Percentiles rank a stretch among this genome's conserved stretches.
These are phyloP conservation scores for Talaromyces stipitatus DNA, from an alignment of 495 filamentous ascomycete species.

Conservation along the genomic window DNA sequence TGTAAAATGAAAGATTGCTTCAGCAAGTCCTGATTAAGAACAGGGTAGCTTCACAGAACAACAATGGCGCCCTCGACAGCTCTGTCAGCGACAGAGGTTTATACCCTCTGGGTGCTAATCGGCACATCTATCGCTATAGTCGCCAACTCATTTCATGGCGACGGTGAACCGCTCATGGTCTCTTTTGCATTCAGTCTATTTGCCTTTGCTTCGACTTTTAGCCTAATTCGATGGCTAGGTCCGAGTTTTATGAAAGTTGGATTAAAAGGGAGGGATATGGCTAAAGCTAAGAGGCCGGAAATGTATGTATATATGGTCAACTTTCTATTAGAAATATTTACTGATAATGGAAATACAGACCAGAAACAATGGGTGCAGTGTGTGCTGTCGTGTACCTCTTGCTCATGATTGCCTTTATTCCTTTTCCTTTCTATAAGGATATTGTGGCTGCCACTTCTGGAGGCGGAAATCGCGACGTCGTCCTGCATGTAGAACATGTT, in stretches of 20 bases:
- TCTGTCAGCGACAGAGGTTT: slow-evolving; percentile 61
- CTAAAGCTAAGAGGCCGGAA: slow-evolving; percentile 65
- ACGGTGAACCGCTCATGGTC: slow-evolving; percentile 84
- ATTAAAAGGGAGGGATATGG: slow-evolving; percentile 85
- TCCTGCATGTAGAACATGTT: slow-evolving; percentile 55
- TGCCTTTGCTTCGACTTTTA: slow-evolving; percentile 70
- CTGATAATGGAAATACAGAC: slow-evolving; percentile 34
- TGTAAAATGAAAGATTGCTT: neutral
- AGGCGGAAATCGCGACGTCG: slow-evolving; percentile 82
- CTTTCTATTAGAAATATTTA: neutral
- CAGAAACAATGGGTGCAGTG: slow-evolving; percentile 96
- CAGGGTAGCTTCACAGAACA: slow-evolving; percentile 2
- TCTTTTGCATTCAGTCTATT: slow-evolving; percentile 80
- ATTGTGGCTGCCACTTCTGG: slow-evolving; percentile 94
- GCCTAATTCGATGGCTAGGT: slow-evolving; percentile 91
- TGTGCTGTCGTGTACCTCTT: slow-evolving; percentile 90
- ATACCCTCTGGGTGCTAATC: slow-evolving; percentile 61
- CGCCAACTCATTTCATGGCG: slow-evolving; percentile 70
- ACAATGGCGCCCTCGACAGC: slow-evolving; percentile 32
- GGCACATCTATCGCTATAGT: slow-evolving; percentile 66
- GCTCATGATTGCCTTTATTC: slow-evolving; percentile 81
- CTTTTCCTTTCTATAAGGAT: slow-evolving; percentile 96
- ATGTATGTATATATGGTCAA: slow-evolving; percentile 49
- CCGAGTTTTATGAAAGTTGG: slow-evolving; percentile 82
- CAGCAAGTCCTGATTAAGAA: slow-evolving; percentile 1